A percentile compares a stretch with the other conserved stretches of the same genome.
phyloP scores from a whole-genome alignment of 768 basidiomycete species.

The Lactarius tabidus region DNA sequence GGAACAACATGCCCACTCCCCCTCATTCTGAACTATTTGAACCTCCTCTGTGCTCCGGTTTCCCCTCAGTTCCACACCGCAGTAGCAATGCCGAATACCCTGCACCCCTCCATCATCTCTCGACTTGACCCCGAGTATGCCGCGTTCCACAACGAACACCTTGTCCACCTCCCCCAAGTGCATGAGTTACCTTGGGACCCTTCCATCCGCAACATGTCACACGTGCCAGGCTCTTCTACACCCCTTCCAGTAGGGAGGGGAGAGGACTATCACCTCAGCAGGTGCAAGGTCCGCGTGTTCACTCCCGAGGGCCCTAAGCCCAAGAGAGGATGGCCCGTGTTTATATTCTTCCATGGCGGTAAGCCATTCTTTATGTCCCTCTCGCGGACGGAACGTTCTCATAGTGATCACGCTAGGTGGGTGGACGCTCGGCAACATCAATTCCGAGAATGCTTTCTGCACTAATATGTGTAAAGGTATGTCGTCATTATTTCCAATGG shows the following conservation, averaged over 20 bases:
- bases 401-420: constrained; percentile 44
- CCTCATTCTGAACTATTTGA: constrained; percentile 7
- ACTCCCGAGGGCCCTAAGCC: constrained; percentile 54
- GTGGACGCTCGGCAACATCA: constrained; percentile 70
- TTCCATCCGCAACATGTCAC: constrained; percentile 45
- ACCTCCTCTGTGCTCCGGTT: too few species aligned
- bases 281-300: constrained; percentile 58
- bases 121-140: constrained; percentile 66
- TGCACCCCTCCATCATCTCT: constrained; percentile 57
- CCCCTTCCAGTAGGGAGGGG: constrained; percentile 54
- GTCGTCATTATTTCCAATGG: not conserved
- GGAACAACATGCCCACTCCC: not conserved
- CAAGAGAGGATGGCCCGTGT: constrained; percentile 60
- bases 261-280: constrained; percentile 48
- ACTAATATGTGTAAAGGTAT: constrained; percentile 57
- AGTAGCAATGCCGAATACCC: constrained; percentile 40
- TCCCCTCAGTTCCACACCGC: constrained; percentile 6
- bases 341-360: constrained; percentile 77
- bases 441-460: constrained; percentile 55
- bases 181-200: constrained; percentile 64
- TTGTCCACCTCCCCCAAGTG: constrained; percentile 45
- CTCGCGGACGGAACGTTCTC: not conserved
- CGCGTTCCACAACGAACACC: constrained; percentile 51
- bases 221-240: constrained; percentile 53
- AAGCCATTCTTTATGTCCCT: constrained; percentile 17